Evolutionary conservation across 139 green algal species (phyloP).

Genomic region (Edaphochlamys debaryana): DNA sequence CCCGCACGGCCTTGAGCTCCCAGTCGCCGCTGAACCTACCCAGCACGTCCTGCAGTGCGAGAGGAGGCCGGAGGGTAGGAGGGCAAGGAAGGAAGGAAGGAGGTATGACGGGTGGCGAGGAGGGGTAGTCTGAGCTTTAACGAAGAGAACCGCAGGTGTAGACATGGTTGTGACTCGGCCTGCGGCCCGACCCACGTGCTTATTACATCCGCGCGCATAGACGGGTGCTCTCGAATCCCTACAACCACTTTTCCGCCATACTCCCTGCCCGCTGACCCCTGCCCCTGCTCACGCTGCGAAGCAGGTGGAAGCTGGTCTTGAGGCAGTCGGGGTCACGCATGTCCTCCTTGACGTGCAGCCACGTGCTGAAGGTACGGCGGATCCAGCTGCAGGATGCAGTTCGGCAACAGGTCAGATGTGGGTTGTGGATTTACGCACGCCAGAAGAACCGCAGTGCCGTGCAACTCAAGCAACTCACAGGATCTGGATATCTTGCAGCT

Average conservation of each 20-base stretch:
- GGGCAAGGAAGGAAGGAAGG: background rate
- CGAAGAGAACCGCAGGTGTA: background rate
- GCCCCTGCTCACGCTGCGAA: slow-evolving; percentile 39
- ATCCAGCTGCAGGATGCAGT: background rate
- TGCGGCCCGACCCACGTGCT: too few species aligned
- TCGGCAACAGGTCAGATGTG: background rate
- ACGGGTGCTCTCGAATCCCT: too few species aligned
- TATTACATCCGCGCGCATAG: too few species aligned
- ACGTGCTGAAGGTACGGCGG: slow-evolving; percentile 41
- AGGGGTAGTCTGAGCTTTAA: too few species aligned
- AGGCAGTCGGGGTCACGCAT: slow-evolving; percentile 44
- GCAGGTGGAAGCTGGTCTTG: slow-evolving; percentile 45
- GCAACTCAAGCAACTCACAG: slow-evolving; percentile 14
- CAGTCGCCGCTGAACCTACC: slow-evolving; percentile 43
- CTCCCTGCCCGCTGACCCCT: too few species aligned
- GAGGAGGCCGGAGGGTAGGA: too few species aligned
- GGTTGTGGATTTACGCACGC: background rate
- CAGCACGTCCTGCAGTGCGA: slow-evolving; percentile 48
- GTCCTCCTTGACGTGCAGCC: slow-evolving; percentile 54
- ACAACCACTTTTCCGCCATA: too few species aligned
- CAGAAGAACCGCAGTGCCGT: background rate
- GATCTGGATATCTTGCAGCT: slow-evolving; percentile 47
- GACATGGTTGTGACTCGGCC: background rate
- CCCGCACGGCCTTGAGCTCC: slow-evolving; percentile 43
- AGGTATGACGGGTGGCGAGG: background rate